A percentile compares a stretch with the other conserved stretches of the same genome.
These are phyloP conservation scores for Postia placenta DNA, from an alignment of 768 basidiomycete genomes.

Conservation along the genomic window DNA sequence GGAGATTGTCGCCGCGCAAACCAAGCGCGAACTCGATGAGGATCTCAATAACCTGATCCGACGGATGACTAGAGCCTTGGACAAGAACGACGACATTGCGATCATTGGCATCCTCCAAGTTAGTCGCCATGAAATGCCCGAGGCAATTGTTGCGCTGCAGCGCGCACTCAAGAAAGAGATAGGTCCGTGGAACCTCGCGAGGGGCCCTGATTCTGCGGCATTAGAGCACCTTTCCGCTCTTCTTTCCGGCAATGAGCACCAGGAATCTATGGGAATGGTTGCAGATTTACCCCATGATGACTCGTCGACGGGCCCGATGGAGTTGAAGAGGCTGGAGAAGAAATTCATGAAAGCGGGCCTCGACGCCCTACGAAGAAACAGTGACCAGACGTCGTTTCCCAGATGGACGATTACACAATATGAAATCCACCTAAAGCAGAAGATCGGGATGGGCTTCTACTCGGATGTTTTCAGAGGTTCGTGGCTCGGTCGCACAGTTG, in stretches of 20 bases:
- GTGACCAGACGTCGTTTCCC: slow-evolving; percentile 35
- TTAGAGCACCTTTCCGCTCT: too few relatives aligned
- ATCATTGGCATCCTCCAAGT: slow-evolving; percentile 61
- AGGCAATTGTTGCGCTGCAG: slow-evolving; percentile 79
- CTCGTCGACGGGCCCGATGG: too few relatives aligned
- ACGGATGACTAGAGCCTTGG: slow-evolving; percentile 53
- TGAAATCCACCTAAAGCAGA: slow-evolving; percentile 65
- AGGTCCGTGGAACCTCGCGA: too few relatives aligned
- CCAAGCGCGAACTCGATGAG: slow-evolving; percentile 38
- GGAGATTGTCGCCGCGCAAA: slow-evolving; percentile 30
- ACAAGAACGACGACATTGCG: slow-evolving; percentile 52
- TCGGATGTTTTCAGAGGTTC: slow-evolving; percentile 72
- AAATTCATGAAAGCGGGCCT: slow-evolving; percentile 70
- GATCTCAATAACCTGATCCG: slow-evolving; percentile 53
- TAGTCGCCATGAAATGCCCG: slow-evolving; percentile 63
- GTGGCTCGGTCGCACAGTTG: slow-evolving; percentile 65
- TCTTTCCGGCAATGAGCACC: too few relatives aligned
- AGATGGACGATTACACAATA: slow-evolving; percentile 79
- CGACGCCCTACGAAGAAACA: slow-evolving; percentile 60
- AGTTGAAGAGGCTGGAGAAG: slow-evolving; percentile 32
- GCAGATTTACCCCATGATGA: too few relatives aligned
- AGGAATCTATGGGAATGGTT: too few relatives aligned
- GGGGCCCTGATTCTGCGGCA: too few relatives aligned
- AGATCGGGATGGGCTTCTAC: slow-evolving; percentile 73
- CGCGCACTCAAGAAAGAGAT: slow-evolving; percentile 50